These are phyloP conservation scores for Coemansia sp. DNA, from an alignment of 192 early-diverging fungal species.

Conservation along the genomic window DNA sequence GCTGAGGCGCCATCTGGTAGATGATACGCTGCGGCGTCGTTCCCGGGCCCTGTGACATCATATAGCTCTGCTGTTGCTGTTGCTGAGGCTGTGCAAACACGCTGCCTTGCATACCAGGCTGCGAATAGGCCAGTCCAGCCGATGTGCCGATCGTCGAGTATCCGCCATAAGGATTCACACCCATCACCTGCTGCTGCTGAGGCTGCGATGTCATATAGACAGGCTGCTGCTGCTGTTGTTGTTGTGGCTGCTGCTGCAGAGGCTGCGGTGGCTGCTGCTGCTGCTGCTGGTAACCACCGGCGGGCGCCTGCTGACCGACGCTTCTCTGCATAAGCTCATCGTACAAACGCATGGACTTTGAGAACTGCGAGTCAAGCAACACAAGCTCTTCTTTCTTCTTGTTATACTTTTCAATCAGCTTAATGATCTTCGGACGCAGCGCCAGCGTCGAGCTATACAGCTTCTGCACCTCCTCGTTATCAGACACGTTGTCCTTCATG, in stretches of 20 bases:
- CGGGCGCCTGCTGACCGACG: slow-evolving; percentile 5
- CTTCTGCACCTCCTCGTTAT: slow-evolving; percentile 84
- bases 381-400: slow-evolving; percentile 74
- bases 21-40: background rate
- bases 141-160: slow-evolving; percentile 2
- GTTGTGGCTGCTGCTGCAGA: slow-evolving; percentile 9
- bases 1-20: slow-evolving; percentile 8
- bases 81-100: slow-evolving; percentile 12
- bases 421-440: slow-evolving; percentile 83
- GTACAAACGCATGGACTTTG: slow-evolving; percentile 41
- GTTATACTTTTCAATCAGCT: slow-evolving; percentile 78
- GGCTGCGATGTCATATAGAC: slow-evolving; percentile 8
- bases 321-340: slow-evolving; percentile 49
- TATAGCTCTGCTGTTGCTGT: slow-evolving; percentile 8
- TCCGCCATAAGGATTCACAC: background rate
- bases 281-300: slow-evolving; percentile 12
- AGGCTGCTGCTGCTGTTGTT: background rate
- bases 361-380: slow-evolving; percentile 29
- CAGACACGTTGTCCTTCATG: slow-evolving; percentile 76
- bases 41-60: slow-evolving; percentile 4
- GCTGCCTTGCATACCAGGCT: slow-evolving; percentile 9
- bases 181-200: slow-evolving; percentile 15
- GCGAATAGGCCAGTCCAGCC: slow-evolving; percentile 7
- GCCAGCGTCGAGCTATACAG: slow-evolving; percentile 78
- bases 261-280: slow-evolving; percentile 10